phyloP scores from a whole-genome alignment of 805 yeast species.

The Hemisphaericaspora nanyangensis region DNA sequence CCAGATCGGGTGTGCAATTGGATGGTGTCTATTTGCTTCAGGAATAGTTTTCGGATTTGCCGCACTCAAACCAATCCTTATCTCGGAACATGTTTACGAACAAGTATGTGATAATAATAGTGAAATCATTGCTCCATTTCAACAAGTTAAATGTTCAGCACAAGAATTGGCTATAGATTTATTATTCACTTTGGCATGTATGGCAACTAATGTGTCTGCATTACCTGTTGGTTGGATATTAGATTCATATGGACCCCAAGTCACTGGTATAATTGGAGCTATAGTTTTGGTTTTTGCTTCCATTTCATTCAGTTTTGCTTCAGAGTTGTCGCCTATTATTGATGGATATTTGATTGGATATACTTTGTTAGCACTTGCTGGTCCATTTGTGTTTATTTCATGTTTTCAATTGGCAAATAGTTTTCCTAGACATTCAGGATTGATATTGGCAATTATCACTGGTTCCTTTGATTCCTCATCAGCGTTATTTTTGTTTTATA shows the following conservation, averaged over 20 bases:
- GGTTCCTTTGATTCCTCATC: constrained; percentile 95
- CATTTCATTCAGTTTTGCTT: constrained; percentile 25
- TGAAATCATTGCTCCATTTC: constrained; percentile 7
- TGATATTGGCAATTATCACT: constrained; percentile 74
- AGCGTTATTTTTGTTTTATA: constrained; percentile 76
- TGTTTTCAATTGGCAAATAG: constrained; percentile 84
- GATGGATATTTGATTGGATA: constrained; percentile 79
- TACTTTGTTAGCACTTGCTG: constrained; percentile 76
- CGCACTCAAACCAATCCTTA: constrained; percentile 80
- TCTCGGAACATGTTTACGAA: constrained; percentile 72
- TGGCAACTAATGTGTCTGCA: constrained; percentile 79
- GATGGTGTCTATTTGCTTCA: constrained; percentile 88
- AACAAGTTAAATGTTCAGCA: constrained; percentile 44
- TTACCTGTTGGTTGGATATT: constrained; percentile 76
- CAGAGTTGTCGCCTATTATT: neutral
- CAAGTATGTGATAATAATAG: constrained; percentile 46
- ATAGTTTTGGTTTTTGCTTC: constrained; percentile 56
- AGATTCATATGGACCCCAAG: constrained; percentile 76
- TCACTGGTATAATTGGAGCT: constrained; percentile 75
- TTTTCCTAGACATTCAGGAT: constrained; percentile 79
- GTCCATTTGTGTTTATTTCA: constrained; percentile 90
- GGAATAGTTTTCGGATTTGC: constrained; percentile 97
- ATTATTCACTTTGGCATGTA: constrained; percentile 84
- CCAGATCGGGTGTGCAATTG: constrained; percentile 70
- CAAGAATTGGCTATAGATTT: constrained; percentile 81